Base-by-base conservation (phyloP, 2,329 filamentous ascomycete species). In the Hawksworthiomyces lignivorus region DNA sequence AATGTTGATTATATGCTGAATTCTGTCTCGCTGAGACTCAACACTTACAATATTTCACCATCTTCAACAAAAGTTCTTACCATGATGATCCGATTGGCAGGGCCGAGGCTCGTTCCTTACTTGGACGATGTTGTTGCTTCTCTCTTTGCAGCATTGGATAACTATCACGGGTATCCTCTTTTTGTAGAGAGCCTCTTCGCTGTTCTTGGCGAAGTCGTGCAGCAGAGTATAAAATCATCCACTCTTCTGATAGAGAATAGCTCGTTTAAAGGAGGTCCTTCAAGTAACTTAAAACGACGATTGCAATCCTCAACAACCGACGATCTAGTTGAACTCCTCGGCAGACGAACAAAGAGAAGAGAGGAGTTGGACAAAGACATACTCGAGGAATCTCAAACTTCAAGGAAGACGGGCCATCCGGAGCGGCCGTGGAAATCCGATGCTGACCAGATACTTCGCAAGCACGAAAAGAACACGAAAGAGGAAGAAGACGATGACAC, bases 1-100 rank as follows among this genome's bases (percentile, higher is more conserved):
- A 98, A 98, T 47, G 89, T 87, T 14, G 92, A 98, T 61, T 98
- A 98, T 59, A 84, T 98, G 63, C 82, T 97, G 47, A 97, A 97
- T 56, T 87, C 92, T 0, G 79, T 98, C 14, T 87, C 86, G 0
- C 64, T 97, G 46, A 85, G 88, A 48, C 73, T 98, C 7, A 96
- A 95, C 53, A 87, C 86, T 0, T 87, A 96, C 50, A 88, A 96
- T 50, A 82, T 97, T 39, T 90, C 88, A 1, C 89, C 90, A 1
- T 85, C 94, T 48, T 88, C 87, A 4, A 88, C 89, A 3, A 84
- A 90, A 51, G 92, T 97, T 2, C 64, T 98, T 36, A 74, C 84
- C 7, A 96, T 98, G 89, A 94, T 97, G 85, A 80, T 97, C 46
- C 80, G 77, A 20, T 73, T 98, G 12, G 87, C 88, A 15, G 92